Evolutionary conservation across 108 stramenopile genomes (phyloP).

Genomic region (Cyclotella baltica): DNA sequence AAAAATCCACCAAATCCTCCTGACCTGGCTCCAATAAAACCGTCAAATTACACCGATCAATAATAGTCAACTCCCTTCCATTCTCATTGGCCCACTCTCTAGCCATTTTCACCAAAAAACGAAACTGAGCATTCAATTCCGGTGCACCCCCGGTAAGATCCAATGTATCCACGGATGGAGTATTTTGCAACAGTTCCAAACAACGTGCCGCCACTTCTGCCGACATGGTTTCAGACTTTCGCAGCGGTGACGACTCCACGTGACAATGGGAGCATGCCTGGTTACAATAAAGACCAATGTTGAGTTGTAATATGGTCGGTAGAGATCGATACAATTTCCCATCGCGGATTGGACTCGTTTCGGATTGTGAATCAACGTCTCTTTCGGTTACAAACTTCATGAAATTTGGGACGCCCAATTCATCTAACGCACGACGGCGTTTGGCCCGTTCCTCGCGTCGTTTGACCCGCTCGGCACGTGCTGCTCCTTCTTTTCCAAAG

Average conservation of each 20-base stretch:
- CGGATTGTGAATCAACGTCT: constrained; percentile 13
- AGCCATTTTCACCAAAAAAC: constrained; percentile 89
- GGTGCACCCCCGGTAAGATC: constrained; percentile 98
- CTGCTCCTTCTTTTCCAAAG: constrained; percentile 71
- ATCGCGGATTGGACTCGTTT: constrained; percentile 13
- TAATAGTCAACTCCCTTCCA: constrained; percentile 77
- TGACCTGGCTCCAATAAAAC: constrained; percentile 95
- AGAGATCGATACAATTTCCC: constrained; percentile 31
- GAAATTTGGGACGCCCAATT: constrained; percentile 86
- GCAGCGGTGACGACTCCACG: constrained; percentile 94
- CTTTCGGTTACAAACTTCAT: constrained; percentile 66
- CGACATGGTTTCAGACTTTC: constrained; percentile 89
- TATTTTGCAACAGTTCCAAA: constrained; percentile 75
- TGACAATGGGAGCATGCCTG: constrained; percentile 95
- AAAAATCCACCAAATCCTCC: constrained; percentile 92
- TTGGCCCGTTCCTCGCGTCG: constrained; percentile 87
- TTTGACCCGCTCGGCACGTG: constrained; percentile 82
- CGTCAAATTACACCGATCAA: constrained; percentile 97
- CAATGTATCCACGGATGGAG: constrained; percentile 87
- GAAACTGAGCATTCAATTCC: constrained; percentile 92
- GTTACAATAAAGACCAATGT: constrained; percentile 98
- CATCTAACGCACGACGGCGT: constrained; percentile 88
- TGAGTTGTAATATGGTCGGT: constrained; percentile 91
- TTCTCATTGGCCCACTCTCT: constrained; percentile 68
- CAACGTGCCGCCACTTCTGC: constrained; percentile 90